A percentile compares a stretch with the other conserved stretches of the same genome.
These are phyloP conservation scores for Trichomonascaceae sp. DNA, from an alignment of 1,139 yeast species.

Conservation along the genomic window DNA sequence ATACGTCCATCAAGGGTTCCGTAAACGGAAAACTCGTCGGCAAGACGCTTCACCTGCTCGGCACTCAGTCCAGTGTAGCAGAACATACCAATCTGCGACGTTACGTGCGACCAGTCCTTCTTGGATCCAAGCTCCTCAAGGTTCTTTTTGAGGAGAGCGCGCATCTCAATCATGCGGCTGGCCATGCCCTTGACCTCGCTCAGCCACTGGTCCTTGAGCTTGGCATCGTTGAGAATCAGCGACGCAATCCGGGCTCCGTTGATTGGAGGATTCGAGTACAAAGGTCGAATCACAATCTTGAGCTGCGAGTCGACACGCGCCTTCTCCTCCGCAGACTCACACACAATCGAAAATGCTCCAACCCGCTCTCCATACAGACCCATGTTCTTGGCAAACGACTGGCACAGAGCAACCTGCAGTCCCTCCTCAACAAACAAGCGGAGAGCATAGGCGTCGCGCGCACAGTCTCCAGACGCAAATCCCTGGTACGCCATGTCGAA, in stretches of 20 bases:
- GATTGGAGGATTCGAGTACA: conserved; percentile 88
- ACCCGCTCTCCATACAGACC: conserved; percentile 98
- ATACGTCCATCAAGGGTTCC: conserved; percentile 69
- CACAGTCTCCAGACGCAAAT: conserved; percentile 82
- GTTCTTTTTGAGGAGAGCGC: conserved; percentile 48
- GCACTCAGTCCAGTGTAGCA: conserved; percentile 79
- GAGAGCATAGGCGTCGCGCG: conserved; percentile 75
- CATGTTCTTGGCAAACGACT: conserved; percentile 94
- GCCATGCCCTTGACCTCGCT: conserved; percentile 81
- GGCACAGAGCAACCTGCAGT: conserved; percentile 43
- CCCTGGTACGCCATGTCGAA: conserved; percentile 98
- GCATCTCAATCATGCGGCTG: conserved; percentile 67
- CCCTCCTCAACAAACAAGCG: conserved; percentile 59
- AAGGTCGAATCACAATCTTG: conserved; percentile 65
- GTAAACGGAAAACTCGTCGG: conserved; percentile 66
- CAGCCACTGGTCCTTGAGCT: conserved; percentile 69
- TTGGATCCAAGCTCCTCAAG: conserved; percentile 61
- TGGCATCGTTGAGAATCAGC: conserved; percentile 51
- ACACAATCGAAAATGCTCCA: conserved; percentile 59
- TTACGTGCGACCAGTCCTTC: conserved; percentile 89
- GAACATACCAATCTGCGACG: conserved; percentile 91
- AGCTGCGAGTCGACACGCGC: conserved; percentile 55
- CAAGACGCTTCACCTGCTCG: conserved; percentile 71
- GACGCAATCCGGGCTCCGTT: conserved; percentile 93
- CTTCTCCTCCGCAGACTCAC: conserved; percentile 26